Percentiles rank a stretch among this genome's conserved stretches.
phyloP scores from a whole-genome alignment of 768 basidiomycete genomes.

The Mycena rebaudengoi region DNA sequence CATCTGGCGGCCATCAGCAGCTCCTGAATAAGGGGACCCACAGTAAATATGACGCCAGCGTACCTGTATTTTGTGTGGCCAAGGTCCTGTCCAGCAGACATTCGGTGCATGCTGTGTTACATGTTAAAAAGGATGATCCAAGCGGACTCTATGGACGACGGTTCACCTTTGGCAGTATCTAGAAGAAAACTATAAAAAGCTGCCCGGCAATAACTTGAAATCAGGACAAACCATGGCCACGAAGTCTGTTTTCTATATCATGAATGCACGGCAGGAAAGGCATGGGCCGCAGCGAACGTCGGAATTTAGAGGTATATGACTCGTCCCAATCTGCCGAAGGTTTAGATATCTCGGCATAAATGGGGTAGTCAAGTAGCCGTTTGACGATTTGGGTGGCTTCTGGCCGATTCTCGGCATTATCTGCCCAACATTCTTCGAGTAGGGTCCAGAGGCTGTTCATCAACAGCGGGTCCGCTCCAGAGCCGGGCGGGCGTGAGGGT shows the following conservation, averaged over 20 bases:
- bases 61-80: no score
- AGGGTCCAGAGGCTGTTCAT: conserved; percentile 2
- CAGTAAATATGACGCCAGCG: no score
- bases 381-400: background rate
- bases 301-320: conserved; percentile 4
- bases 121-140: no score
- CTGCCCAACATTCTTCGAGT: conserved; percentile 5
- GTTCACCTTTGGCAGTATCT: no score
- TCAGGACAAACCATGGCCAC: no score
- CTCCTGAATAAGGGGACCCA: no score
- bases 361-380: background rate
- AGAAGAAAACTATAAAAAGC: no score
- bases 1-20: no score
- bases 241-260: background rate
- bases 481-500: background rate
- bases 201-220: no score
- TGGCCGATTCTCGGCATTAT: background rate
- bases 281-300: background rate
- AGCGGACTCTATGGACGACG: no score
- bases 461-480: background rate
- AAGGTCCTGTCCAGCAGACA: no score
- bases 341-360: conserved; percentile 10
- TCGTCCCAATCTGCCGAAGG: conserved; percentile 6
- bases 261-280: background rate
- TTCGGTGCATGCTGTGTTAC: no score